A percentile compares a stretch with the other conserved stretches of the same genome.
Conservation (phyloP, 257 asterid genomes). For the Cinchona pubescens region DNA sequence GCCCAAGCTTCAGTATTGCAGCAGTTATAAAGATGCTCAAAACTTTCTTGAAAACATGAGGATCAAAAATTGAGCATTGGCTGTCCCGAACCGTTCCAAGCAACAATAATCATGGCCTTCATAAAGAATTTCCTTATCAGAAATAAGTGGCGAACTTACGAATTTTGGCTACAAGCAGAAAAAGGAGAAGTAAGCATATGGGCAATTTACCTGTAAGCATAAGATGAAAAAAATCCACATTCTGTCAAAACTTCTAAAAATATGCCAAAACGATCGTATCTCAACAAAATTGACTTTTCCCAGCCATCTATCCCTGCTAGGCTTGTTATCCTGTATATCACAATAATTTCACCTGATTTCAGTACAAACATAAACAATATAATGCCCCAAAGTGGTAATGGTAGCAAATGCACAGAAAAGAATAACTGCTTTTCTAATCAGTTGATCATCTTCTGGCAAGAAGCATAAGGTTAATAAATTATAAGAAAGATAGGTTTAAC, state of each 20-base stretch:
- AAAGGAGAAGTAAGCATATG: too few relatives aligned
- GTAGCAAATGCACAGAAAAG: not conserved
- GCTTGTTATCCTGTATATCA: conserved; percentile 52
- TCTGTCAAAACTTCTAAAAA: conserved; percentile 93
- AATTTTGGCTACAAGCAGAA: conserved; percentile 7
- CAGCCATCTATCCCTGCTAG: conserved; percentile 76
- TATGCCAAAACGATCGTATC: conserved; percentile 95
- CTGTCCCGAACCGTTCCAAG: conserved; percentile 86
- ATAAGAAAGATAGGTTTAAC: too few relatives aligned
- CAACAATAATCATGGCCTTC: conserved; percentile 95
- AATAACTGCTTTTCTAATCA: not conserved
- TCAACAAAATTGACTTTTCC: conserved; percentile 98
- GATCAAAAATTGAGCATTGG: conserved; percentile 57
- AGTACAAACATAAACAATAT: conserved; percentile 7
- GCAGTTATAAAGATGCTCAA: conserved; percentile 94
- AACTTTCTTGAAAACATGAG: conserved; percentile 76
- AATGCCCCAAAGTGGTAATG: not conserved
- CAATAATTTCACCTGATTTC: conserved; percentile 17
- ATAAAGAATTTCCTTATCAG: conserved; percentile 29
- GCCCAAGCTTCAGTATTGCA: conserved; percentile 92
- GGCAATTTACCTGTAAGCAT: conserved; percentile 79
- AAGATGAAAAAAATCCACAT: conserved; percentile 99
- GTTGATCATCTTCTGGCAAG: not conserved
- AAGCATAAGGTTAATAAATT: too few relatives aligned
- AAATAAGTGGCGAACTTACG: conserved; percentile 17